Conservation (phyloP, 192 early-diverging fungal genomes). For the Backusella luteola region DNA sequence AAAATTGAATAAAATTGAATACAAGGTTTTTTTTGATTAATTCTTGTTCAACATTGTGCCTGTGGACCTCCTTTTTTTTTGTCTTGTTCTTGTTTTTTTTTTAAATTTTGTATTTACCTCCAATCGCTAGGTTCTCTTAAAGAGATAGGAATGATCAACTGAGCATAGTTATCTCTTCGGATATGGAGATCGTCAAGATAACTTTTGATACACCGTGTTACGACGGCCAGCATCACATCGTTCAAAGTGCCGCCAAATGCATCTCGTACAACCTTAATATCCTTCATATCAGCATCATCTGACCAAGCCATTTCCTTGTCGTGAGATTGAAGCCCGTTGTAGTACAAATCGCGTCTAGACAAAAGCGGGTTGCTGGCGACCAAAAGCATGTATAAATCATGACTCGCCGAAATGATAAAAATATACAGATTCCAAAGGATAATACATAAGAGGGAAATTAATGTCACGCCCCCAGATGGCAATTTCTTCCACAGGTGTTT, state of each 20-base stretch:
- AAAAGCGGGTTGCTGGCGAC: neutral
- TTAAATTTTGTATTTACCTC: constrained; percentile 1
- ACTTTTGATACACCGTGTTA: constrained; percentile 16
- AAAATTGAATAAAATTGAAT: neutral
- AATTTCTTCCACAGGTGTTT: neutral
- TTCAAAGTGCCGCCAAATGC: constrained; percentile 36
- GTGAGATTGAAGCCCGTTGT: constrained; percentile 20
- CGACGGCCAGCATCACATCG: constrained; percentile 33
- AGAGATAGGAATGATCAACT: constrained; percentile 36
- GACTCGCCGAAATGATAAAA: neutral
- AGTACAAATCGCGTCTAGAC: constrained; percentile 16
- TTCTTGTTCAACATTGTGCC: neutral
- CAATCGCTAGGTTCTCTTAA: constrained; percentile 20
- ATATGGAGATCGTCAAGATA: constrained; percentile 21
- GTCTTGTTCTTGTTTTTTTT: neutral
- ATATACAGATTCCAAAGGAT: neutral
- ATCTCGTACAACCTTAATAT: constrained; percentile 23
- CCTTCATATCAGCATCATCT: constrained; percentile 18
- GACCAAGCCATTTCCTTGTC: constrained; percentile 37
- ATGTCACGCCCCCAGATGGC: no score
- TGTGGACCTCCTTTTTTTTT: neutral
- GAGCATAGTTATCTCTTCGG: constrained; percentile 17
- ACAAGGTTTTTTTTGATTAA: neutral
- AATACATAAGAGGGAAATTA: neutral
- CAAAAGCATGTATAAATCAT: constrained; percentile 6